These are phyloP conservation scores for Entomortierella parvispora DNA, from an alignment of 192 early-diverging fungal species.

Conservation along the genomic window DNA sequence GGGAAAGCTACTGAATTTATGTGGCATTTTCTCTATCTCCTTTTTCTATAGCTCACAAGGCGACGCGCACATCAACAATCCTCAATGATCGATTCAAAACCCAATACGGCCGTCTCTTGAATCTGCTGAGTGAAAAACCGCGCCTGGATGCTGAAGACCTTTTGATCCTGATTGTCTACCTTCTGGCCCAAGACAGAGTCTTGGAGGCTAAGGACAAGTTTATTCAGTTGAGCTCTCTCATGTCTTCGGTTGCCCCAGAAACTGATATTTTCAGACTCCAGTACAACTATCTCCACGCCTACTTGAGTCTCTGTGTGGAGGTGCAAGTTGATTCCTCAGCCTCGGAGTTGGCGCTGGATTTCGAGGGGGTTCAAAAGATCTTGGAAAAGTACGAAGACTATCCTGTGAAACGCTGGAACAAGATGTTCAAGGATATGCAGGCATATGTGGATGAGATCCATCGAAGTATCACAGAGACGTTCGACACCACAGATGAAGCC, in stretches of 20 bases:
- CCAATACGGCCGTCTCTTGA: conserved; percentile 51
- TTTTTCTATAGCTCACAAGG: conserved; percentile 37
- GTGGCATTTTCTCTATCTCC: no score
- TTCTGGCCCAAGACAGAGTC: conserved; percentile 60
- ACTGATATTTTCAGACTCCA: conserved; percentile 26
- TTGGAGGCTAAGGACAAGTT: conserved; percentile 50
- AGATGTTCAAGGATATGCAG: conserved; percentile 54
- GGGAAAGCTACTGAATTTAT: no score
- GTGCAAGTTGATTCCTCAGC: conserved; percentile 9
- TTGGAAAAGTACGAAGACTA: conserved; percentile 32
- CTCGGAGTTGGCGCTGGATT: conserved; percentile 3
- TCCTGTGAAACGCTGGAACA: conserved; percentile 53
- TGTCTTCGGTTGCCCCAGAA: neutral
- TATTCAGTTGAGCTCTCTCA: neutral
- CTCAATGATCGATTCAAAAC: conserved; percentile 51
- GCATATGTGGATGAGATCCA: conserved; percentile 48
- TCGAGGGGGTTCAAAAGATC: conserved; percentile 16
- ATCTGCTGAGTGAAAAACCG: conserved; percentile 44
- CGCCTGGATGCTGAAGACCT: conserved; percentile 34
- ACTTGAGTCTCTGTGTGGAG: conserved; percentile 37
- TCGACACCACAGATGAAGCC: neutral
- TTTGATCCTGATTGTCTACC: conserved; percentile 50
- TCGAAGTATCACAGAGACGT: neutral
- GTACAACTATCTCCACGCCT: conserved; percentile 41
- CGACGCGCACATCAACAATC: conserved; percentile 35